Conservation (phyloP, 805 yeast genomes). For the Ascoidea tarda region DNA sequence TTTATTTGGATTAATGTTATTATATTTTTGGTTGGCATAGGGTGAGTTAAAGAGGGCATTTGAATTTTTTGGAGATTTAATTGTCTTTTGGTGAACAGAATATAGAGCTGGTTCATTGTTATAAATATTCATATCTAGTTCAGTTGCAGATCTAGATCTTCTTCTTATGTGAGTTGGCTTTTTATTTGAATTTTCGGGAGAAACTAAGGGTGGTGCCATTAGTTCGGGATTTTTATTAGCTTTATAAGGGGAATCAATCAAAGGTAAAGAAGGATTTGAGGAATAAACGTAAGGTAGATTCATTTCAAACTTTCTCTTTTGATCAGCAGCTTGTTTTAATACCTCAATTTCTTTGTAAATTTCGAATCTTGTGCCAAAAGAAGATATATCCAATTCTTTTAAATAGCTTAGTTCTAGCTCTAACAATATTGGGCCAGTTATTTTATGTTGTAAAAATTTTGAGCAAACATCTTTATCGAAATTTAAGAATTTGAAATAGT, state of each 20-base stretch:
- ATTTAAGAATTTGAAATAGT: conserved; percentile 59
- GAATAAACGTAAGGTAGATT: background rate
- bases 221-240: background rate
- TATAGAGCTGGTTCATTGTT: background rate
- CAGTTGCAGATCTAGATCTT: background rate
- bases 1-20: no score
- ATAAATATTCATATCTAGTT: background rate
- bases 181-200: background rate
- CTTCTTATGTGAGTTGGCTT: background rate
- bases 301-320: conserved; percentile 10
- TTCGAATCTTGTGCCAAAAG: conserved; percentile 93
- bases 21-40: no score
- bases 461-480: conserved; percentile 66
- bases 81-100: background rate
- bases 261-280: background rate
- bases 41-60: no score
- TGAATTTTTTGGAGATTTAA: background rate
- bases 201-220: background rate
- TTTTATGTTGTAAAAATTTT: conserved; percentile 75
- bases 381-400: conserved; percentile 81
- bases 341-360: conserved; percentile 80
- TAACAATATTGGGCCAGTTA: conserved; percentile 73
- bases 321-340: conserved; percentile 20
- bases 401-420: conserved; percentile 77
- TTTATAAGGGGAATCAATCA: background rate